phyloP scores from a whole-genome alignment of 2,329 filamentous ascomycete genomes.

The Hypoxylon sp. region DNA sequence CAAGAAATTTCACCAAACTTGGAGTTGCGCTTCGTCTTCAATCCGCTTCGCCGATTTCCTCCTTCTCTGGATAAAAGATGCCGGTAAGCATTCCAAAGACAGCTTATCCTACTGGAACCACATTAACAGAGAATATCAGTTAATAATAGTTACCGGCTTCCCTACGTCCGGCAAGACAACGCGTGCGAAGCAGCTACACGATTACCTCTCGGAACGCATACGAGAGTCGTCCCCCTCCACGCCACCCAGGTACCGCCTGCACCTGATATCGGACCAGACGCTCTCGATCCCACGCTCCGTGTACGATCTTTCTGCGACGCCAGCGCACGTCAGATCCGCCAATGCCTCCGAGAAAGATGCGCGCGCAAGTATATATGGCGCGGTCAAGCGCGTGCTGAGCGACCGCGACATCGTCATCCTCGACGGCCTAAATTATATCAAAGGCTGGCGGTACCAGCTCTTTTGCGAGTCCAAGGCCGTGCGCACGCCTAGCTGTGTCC shows the following conservation, averaged over 20 bases:
- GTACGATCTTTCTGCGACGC: constrained; percentile 74
- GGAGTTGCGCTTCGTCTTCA: constrained; percentile 9
- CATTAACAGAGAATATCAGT: constrained; percentile 56
- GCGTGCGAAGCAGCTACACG: constrained; percentile 74
- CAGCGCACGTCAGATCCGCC: constrained; percentile 74
- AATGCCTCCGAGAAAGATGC: constrained; percentile 86
- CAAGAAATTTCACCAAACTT: constrained; percentile 27
- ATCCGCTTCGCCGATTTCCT: neutral
- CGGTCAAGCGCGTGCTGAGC: constrained; percentile 81
- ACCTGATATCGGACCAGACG: constrained; percentile 80
- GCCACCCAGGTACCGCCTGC: constrained; percentile 69
- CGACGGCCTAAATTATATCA: constrained; percentile 89
- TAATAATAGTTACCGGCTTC: constrained; percentile 76
- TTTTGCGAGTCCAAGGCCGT: constrained; percentile 87
- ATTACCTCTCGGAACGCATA: constrained; percentile 73
- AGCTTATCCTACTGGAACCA: neutral
- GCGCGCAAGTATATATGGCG: constrained; percentile 79
- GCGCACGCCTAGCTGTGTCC: constrained; percentile 79
- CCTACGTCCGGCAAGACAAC: constrained; percentile 78
- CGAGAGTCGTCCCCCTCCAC: constrained; percentile 50
- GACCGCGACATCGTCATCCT: constrained; percentile 82
- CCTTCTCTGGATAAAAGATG: constrained; percentile 13
- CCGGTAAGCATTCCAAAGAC: constrained; percentile 14
- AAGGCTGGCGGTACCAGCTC: constrained; percentile 88
- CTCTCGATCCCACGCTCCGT: constrained; percentile 77